A percentile compares a stretch with the other conserved stretches of the same genome.
Evolutionary conservation across 2,329 filamentous ascomycete genomes (phyloP).

Genomic region (Exutisphaerella laricina): DNA sequence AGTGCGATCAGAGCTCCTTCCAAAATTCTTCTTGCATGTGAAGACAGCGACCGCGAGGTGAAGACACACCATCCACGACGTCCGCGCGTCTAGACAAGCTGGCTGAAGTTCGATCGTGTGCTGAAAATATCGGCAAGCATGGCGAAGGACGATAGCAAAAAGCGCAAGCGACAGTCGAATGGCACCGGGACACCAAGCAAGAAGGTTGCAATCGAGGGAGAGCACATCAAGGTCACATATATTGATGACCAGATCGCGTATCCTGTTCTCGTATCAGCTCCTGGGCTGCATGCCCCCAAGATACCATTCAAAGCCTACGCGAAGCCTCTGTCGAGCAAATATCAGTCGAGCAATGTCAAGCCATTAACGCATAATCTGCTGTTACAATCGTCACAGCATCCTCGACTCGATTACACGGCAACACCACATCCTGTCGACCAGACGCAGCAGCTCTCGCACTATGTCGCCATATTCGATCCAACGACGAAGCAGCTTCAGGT

Average conservation of each 20-base stretch:
- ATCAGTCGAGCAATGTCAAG: constrained; percentile 30
- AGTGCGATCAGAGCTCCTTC: background rate
- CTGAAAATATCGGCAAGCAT: constrained; percentile 13
- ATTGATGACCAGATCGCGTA: constrained; percentile 19
- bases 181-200: constrained; percentile 40
- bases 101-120: background rate
- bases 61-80: background rate
- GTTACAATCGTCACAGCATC: constrained; percentile 56
- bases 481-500: constrained; percentile 49
- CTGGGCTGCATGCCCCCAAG: constrained; percentile 38
- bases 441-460: constrained; percentile 51
- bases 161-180: constrained; percentile 47
- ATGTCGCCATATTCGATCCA: constrained; percentile 56
- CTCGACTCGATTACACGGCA: constrained; percentile 55
- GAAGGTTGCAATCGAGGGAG: constrained; percentile 25
- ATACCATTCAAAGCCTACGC: constrained; percentile 48
- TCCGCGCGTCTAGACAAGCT: background rate
- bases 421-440: constrained; percentile 26
- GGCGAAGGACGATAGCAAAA: constrained; percentile 39
- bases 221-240: constrained; percentile 28
- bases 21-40: constrained; percentile 1
- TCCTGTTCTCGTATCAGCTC: constrained; percentile 34
- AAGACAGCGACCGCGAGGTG: background rate
- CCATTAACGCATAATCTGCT: constrained; percentile 47
- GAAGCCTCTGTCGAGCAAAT: constrained; percentile 26